phyloP scores from a whole-genome alignment of 192 early-diverging fungal genomes.

The Umbelopsis vinacea region DNA sequence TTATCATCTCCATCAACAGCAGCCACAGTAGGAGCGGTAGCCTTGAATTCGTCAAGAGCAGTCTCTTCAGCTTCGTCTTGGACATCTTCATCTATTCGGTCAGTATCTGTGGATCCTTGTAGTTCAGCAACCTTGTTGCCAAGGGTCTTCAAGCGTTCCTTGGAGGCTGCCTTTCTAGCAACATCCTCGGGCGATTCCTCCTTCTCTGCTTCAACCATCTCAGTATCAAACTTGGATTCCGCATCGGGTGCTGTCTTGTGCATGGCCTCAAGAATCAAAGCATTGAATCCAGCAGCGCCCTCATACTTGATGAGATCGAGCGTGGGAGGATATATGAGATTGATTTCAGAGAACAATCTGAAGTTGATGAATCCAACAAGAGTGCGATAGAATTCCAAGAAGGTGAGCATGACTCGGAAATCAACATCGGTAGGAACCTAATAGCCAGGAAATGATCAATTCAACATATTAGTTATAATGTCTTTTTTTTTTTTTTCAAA shows the following conservation, averaged over 20 bases:
- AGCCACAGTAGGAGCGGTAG: slow-evolving; percentile 24
- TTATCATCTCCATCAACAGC: slow-evolving; percentile 42
- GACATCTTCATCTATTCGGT: slow-evolving; percentile 32
- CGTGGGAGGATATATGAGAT: slow-evolving; percentile 91
- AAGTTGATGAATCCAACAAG: slow-evolving; percentile 94
- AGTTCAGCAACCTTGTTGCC: slow-evolving; percentile 48
- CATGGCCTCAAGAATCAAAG: slow-evolving; percentile 65
- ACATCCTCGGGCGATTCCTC: slow-evolving; percentile 40
- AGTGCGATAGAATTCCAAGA: slow-evolving; percentile 95
- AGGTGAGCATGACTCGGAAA: slow-evolving; percentile 96
- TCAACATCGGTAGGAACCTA: slow-evolving; percentile 91
- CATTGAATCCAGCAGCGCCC: slow-evolving; percentile 68
- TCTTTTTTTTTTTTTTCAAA: too few species aligned
- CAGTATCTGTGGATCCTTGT: slow-evolving; percentile 38
- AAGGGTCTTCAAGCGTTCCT: slow-evolving; percentile 52
- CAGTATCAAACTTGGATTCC: slow-evolving; percentile 36
- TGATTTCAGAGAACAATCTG: slow-evolving; percentile 86
- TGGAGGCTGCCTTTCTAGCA: slow-evolving; percentile 50
- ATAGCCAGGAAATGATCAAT: background rate
- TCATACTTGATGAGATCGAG: slow-evolving; percentile 68
- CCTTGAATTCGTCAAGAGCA: slow-evolving; percentile 58
- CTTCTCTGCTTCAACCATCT: slow-evolving; percentile 21
- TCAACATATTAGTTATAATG: too few species aligned
- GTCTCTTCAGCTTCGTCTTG: slow-evolving; percentile 34
- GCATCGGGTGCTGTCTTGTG: slow-evolving; percentile 24